These are phyloP conservation scores for Patellaria atrata DNA, from an alignment of 495 filamentous ascomycete genomes.

Conservation along the genomic window DNA sequence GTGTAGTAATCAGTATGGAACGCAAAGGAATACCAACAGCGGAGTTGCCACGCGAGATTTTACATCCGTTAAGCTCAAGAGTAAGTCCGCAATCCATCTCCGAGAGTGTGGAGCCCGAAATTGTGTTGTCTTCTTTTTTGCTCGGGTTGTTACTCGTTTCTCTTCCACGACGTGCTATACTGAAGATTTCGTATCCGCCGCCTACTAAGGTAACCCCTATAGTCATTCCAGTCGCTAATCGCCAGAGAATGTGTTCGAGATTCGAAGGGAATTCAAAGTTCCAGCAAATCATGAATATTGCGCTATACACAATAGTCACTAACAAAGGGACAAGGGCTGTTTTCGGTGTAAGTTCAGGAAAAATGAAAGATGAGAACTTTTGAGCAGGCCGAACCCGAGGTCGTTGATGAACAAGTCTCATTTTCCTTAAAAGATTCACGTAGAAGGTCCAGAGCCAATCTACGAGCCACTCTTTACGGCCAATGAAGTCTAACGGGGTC, in stretches of 20 bases:
- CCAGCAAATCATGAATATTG: conserved; percentile 12
- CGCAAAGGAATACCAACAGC: conserved; percentile 4
- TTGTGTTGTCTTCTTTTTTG: no score
- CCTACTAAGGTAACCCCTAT: conserved; percentile 1
- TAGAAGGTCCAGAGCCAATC: conserved; percentile 6
- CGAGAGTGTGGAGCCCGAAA: no score
- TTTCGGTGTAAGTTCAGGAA: neutral
- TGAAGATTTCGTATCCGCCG: no score
- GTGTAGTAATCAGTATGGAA: conserved; percentile 3
- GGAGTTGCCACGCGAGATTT: no score
- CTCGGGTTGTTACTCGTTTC: no score
- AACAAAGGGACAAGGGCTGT: neutral
- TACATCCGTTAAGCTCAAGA: no score
- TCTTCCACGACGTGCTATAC: no score
- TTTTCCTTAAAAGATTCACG: conserved; percentile 3
- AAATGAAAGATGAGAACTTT: neutral
- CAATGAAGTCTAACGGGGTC: conserved; percentile 24
- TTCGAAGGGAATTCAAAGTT: conserved; percentile 12
- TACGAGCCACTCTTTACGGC: conserved; percentile 8
- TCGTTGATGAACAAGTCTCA: conserved; percentile 1
- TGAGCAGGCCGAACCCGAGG: neutral
- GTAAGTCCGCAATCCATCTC: no score
- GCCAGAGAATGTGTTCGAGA: conserved; percentile 11
- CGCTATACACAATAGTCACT: neutral
- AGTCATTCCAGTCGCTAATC: neutral